phyloP scores from a whole-genome alignment of 495 filamentous ascomycete species.

The Neurospora cerealis region DNA sequence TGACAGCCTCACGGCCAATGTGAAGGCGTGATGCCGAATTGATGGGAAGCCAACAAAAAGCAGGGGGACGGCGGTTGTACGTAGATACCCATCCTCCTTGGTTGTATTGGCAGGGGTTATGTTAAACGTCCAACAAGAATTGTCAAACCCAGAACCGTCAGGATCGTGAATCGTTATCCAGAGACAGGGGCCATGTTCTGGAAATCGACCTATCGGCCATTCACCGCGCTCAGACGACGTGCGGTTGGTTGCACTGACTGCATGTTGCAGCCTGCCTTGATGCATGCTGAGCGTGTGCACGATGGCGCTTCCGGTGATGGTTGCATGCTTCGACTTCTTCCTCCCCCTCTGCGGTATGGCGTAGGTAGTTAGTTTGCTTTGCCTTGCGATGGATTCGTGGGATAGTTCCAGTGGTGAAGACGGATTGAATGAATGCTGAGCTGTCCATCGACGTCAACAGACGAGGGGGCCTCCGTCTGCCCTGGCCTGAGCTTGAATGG shows the following conservation, averaged over 20 bases:
- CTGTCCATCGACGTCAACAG: neutral
- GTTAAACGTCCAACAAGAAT: neutral
- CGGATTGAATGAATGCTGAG: neutral
- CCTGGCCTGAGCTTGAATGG: neutral
- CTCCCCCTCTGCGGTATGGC: neutral
- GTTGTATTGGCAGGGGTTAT: neutral
- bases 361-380: neutral
- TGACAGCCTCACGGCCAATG: neutral
- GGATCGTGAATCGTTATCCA: neutral
- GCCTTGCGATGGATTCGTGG: neutral
- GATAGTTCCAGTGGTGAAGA: neutral
- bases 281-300: neutral
- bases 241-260: neutral
- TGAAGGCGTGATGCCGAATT: neutral
- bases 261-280: neutral
- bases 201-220: neutral
- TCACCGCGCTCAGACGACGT: neutral
- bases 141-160: neutral
- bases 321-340: neutral
- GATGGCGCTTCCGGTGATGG: neutral
- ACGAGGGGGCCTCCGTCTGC: neutral
- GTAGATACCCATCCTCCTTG: neutral
- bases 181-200: neutral
- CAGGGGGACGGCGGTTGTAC: neutral
- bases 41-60: neutral